Base-by-base conservation (phyloP, 208 protist genomes). In the Crithidia thermophila region DNA sequence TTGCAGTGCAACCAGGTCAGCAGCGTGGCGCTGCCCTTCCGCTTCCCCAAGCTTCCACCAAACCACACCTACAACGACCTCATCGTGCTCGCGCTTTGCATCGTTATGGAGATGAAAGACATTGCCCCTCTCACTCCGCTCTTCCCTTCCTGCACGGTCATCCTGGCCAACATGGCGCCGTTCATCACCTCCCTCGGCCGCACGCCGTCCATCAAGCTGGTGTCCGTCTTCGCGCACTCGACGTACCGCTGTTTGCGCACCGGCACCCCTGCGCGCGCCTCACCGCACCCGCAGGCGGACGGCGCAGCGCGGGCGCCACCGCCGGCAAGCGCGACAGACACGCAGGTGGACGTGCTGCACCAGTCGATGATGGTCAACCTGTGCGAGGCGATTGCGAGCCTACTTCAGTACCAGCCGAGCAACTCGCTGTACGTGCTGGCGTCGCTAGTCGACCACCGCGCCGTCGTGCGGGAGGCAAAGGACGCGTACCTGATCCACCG, bases 121-220 rank as follows among this genome's bases (percentile, higher is more conserved):
- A 20, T 75, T 13, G 34, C 70, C 1, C 11, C 69, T 8, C 77
- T 93, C 49, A 59, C 69, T 21, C 75, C 78, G 23, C 51, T 94
- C n/a, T 68, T 84, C 53, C 58, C 75, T 16, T 91, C 84, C 23
- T 94, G 93, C 71, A 83, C 78, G 25, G 75, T 82, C 8, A 65
- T 98, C 3, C 30, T 98, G 47, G 64, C 85, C 1, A 98, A 98
- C 63, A 65, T 98, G 45, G 79, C 90, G 6, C 91, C 93, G 10
- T 98, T 90, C 67, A 77, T 97, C n/a, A 94, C 62, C 9, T 60
- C 47, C 5, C 69, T 94, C 18, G 68, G 79, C 47, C 49, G 39
- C 27, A 50, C 60, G 9, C 68, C 80, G 28, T 84, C 91, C 7
- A 62, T 72, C 1, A 79, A 79, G 34, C 59, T 96, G 21, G 80